A percentile compares a stretch with the other conserved stretches of the same genome.
Evolutionary conservation across 371 early-diverging fungal genomes (phyloP).

Genomic region (Blakeslea trispora): DNA sequence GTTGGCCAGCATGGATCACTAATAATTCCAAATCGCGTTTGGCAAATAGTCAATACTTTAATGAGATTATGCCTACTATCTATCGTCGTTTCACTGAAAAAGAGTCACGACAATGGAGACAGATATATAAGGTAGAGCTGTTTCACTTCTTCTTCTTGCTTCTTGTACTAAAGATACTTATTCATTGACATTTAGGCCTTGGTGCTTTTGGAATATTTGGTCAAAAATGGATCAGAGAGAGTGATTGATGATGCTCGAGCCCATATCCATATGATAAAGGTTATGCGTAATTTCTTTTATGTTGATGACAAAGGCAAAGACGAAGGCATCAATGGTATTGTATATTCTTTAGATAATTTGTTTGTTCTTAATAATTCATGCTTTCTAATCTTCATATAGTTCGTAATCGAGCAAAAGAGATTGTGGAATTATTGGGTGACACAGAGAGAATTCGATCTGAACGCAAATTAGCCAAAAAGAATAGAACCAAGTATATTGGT

Average conservation of each 20-base stretch:
- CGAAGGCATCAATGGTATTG: slow-evolving; percentile 91
- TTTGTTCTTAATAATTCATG: background rate
- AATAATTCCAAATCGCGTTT: too few species aligned
- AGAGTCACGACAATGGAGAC: slow-evolving; percentile 86
- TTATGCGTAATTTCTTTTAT: slow-evolving; percentile 78
- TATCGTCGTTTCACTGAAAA: slow-evolving; percentile 86
- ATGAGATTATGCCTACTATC: slow-evolving; percentile 92
- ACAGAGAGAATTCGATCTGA: slow-evolving; percentile 79
- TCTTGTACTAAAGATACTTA: background rate
- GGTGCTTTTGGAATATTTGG: slow-evolving; percentile 88
- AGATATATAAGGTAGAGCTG: slow-evolving; percentile 86
- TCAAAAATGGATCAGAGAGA: slow-evolving; percentile 93
- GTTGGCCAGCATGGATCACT: too few species aligned
- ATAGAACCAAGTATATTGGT: slow-evolving; percentile 85
- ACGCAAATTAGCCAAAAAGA: slow-evolving; percentile 85
- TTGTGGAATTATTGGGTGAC: slow-evolving; percentile 79
- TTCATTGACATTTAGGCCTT: slow-evolving; percentile 61
- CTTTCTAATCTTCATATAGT: slow-evolving; percentile 51
- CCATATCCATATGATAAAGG: slow-evolving; percentile 84
- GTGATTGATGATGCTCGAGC: slow-evolving; percentile 87
- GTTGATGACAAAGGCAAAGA: slow-evolving; percentile 95
- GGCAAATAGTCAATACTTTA: slow-evolving; percentile 77
- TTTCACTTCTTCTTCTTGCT: too few species aligned
- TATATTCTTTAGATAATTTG: background rate
- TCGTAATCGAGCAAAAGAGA: slow-evolving; percentile 88